phyloP scores from a whole-genome alignment of 192 early-diverging fungal genomes.

The Entomortierella chlamydospora region DNA sequence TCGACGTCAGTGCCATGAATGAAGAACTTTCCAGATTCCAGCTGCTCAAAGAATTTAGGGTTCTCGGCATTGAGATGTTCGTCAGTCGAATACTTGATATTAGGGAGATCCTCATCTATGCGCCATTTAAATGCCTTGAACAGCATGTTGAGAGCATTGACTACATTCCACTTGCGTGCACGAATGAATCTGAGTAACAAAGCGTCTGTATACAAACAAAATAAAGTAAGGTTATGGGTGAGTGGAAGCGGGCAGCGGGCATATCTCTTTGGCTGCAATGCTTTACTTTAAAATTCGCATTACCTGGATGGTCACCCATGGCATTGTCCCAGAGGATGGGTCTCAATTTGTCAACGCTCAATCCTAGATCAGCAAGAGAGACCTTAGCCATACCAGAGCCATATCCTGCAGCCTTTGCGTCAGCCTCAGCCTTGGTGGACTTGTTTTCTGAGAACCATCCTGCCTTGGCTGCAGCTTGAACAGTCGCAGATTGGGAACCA shows the following conservation, averaged over 20 bases:
- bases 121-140: conserved; percentile 81
- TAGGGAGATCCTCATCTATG: conserved; percentile 65
- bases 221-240: too few relatives aligned
- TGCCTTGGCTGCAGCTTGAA: conserved; percentile 35
- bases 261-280: too few relatives aligned
- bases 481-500: conserved; percentile 13
- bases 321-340: conserved; percentile 47
- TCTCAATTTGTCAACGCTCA: conserved; percentile 30
- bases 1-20: conserved; percentile 59
- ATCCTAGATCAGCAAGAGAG: conserved; percentile 22
- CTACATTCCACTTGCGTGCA: conserved; percentile 90
- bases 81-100: conserved; percentile 70
- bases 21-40: conserved; percentile 57
- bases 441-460: conserved; percentile 39
- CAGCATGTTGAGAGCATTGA: conserved; percentile 80
- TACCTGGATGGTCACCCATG: conserved; percentile 51
- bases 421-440: conserved; percentile 24
- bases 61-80: conserved; percentile 56
- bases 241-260: too few relatives aligned
- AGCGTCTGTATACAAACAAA: too few relatives aligned
- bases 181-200: conserved; percentile 85
- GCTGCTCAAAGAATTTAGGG: conserved; percentile 47
- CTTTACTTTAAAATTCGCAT: too few relatives aligned
- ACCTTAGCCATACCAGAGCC: conserved; percentile 38
- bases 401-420: conserved; percentile 28